phyloP scores from a whole-genome alignment of 2,329 filamentous ascomycete species.

The Ilyonectria mors-panacis region DNA sequence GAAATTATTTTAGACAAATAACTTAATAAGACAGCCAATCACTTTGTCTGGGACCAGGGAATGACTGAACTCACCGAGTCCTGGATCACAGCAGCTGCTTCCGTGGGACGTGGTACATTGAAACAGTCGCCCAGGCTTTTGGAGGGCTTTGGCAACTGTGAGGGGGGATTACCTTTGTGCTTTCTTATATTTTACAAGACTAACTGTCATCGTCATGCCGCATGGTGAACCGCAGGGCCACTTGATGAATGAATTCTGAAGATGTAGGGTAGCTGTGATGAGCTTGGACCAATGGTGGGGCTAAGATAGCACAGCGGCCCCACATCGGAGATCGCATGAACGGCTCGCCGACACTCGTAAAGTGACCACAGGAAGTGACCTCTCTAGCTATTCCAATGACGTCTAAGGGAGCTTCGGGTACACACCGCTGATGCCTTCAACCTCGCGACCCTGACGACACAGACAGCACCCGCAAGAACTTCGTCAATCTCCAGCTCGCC shows the following conservation, averaged over 20 bases:
- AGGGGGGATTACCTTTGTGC: too few relatives aligned
- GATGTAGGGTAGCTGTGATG: not conserved
- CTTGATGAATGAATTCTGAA: too few relatives aligned
- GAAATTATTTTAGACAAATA: not conserved
- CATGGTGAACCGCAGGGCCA: too few relatives aligned
- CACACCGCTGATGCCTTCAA: not conserved
- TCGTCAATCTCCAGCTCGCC: not conserved
- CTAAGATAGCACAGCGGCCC: constrained; percentile 8
- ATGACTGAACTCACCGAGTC: not conserved
- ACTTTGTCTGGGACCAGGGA: too few relatives aligned
- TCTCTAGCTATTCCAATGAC: constrained; percentile 10
- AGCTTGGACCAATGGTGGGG: constrained; percentile 27
- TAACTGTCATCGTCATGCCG: too few relatives aligned
- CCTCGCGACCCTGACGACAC: constrained; percentile 4
- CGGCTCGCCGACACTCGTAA: constrained; percentile 20
- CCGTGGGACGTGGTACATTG: not conserved
- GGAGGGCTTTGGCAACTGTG: not conserved
- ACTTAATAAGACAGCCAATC: not conserved
- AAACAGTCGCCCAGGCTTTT: not conserved
- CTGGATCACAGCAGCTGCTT: not conserved
- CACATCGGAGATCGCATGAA: constrained; percentile 33
- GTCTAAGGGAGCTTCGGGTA: constrained; percentile 14
- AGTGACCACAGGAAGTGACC: constrained; percentile 5
- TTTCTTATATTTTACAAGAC: too few relatives aligned
- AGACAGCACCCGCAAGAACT: not conserved